Evolutionary conservation across 495 filamentous ascomycete genomes (phyloP), one percentile per base, ranked within the genome.

Genomic region (Lasiosphaeria ovina): DNA sequence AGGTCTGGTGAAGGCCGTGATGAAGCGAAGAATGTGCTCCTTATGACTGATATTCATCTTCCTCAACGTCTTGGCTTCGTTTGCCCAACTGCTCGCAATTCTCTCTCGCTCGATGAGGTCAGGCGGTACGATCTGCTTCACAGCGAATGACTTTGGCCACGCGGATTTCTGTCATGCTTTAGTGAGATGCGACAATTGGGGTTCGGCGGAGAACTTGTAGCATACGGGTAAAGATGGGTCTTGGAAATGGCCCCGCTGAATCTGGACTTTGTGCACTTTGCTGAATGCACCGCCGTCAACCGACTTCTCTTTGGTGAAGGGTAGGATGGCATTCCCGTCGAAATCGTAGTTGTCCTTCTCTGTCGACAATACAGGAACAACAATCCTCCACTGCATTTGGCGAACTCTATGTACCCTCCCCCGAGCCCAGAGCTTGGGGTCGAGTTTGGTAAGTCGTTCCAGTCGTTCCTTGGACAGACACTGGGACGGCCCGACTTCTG

Each of bases 11-110:
- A 67, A 67, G 16, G 65, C 61, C 14, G 65, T 55, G 36, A 67
- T 62, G n/a, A 61, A 63, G 14, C 51, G 59, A n/a, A 67, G 32
- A n/a, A 67, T 57, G 54, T 64, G 55, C 16, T 49, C 14, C 6
- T 51, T 51, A 54, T 64, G 55, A 17, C 40, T 8, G 10, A 51
- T 51, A 35, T 62, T 58, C 42, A 66, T 59, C 24, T 55, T 55
- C 11, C 51, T 45, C 35, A 66, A 49, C 32, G 57, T 57, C 9
- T 10, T 35, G 3, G 57, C 64, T 34, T 66, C 64, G 10, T 57
- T 51, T 31, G 6, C 51, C 40, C 51, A 66, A 44, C 45, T 42
- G 10, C 17, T 24, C 11, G 49, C 17, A 7, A 60, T 54, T 11
- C 24, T 51, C 31, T 50, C 1, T 6, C 60, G 51, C 48, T 64